phyloP scores from a whole-genome alignment of 495 filamentous ascomycete genomes.

The Neurospora sp. region DNA sequence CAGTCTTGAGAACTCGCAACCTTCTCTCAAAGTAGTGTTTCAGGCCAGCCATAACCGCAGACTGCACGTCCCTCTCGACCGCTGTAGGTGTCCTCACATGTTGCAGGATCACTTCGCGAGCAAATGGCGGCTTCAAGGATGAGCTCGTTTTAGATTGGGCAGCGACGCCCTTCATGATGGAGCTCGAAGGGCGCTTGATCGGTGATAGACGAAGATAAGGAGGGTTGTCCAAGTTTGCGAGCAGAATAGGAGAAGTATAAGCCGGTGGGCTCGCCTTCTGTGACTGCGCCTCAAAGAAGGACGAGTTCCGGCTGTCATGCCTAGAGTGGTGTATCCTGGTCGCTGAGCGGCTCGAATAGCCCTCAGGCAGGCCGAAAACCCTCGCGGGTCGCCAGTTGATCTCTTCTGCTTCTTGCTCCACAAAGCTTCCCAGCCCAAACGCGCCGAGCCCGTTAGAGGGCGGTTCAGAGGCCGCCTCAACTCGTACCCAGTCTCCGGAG shows the following conservation, averaged over 20 bases:
- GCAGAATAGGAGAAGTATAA: constrained; percentile 74
- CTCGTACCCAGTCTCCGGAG: constrained; percentile 92
- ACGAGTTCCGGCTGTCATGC: constrained; percentile 37
- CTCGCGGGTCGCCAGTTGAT: constrained; percentile 61
- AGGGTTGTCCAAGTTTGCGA: constrained; percentile 70
- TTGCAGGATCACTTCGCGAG: constrained; percentile 82
- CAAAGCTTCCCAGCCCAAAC: constrained; percentile 45
- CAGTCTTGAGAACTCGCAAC: constrained; percentile 66
- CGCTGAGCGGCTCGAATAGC: constrained; percentile 43
- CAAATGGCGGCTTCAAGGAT: constrained; percentile 59
- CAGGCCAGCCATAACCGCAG: constrained; percentile 68
- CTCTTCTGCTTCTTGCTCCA: constrained; percentile 37
- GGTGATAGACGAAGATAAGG: constrained; percentile 64
- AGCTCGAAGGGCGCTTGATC: constrained; percentile 38
- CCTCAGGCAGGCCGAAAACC: constrained; percentile 78
- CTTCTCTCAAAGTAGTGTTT: constrained; percentile 79
- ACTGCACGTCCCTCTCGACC: constrained; percentile 73
- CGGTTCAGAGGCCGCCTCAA: constrained; percentile 64
- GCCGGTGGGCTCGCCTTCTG: constrained; percentile 47
- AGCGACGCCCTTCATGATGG: constrained; percentile 18
- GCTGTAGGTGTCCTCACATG: constrained; percentile 83
- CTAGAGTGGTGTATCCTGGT: constrained; percentile 43
- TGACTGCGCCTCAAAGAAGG: constrained; percentile 46
- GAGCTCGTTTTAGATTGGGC: constrained; percentile 39
- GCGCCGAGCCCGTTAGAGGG: constrained; percentile 46